Evolutionary conservation across 257 asterid genomes (phyloP).

Genomic region (Ligustrum vulgare): DNA sequence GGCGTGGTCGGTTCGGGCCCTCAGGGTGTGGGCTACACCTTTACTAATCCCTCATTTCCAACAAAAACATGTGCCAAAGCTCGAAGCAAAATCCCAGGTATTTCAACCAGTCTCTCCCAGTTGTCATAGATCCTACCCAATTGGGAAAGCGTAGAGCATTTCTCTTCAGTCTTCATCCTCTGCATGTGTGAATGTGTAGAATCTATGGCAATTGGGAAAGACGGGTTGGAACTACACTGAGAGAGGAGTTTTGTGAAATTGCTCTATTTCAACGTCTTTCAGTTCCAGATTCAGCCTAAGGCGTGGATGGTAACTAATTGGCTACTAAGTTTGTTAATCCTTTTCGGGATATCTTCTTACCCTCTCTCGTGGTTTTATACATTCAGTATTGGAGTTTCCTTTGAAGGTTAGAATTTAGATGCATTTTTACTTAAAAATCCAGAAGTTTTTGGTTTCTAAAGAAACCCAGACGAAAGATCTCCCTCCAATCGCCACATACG

Average conservation of each 20-base stretch:
- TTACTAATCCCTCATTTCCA: not conserved
- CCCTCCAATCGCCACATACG: too few relatives aligned
- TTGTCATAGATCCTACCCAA: not conserved
- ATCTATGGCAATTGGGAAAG: constrained; percentile 20
- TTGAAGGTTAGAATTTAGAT: not conserved
- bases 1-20: too few relatives aligned
- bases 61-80: not conserved
- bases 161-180: not conserved
- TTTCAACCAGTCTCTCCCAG: not conserved
- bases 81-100: not conserved
- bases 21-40: too few relatives aligned
- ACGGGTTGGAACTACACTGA: not conserved
- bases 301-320: not conserved
- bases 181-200: not conserved
- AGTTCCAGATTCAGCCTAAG: not conserved
- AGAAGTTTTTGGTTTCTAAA: too few relatives aligned
- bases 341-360: not conserved
- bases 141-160: not conserved
- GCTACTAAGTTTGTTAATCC: not conserved
- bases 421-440: not conserved
- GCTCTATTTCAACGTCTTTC: constrained; percentile 5
- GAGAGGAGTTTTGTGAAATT: constrained; percentile 16
- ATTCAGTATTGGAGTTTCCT: not conserved
- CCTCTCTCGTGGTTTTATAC: not conserved
- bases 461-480: too few relatives aligned